Evolutionary conservation across 352 stramenopile genomes (phyloP), one percentile per base, ranked within the genome.

Genomic region (Peronospora destructor): DNA sequence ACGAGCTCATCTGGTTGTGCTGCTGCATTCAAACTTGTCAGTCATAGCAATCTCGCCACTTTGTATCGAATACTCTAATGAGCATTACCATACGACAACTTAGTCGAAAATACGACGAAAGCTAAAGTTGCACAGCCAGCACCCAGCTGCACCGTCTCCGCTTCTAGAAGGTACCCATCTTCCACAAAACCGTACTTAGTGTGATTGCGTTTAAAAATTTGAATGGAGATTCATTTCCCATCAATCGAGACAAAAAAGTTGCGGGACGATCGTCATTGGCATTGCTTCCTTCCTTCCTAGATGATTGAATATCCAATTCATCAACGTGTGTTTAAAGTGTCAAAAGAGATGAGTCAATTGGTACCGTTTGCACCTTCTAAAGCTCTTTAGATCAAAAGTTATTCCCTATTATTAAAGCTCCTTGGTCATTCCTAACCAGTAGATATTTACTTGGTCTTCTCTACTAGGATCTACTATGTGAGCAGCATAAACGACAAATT

Each of bases 321-420:
- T 33, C 48, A 69, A 26, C 75, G 65, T 23, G 57, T 78, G 34
- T 86, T 73, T 53, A 77, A 75, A 60, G 75, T 86, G 6, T 84
- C 75, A 1, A 75, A 66, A 25, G 55, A 44, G 45, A 55, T 77
- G 16, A 71, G 76, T 53, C 67, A 26, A 54, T 30, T 80, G 53
- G 70, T 80, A 39, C 37, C 57, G 41, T 28, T 58, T 34, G 12
- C 33, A 36, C 19, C 16, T 19, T 63, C 14, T 29, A 9, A 36
- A 14, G 43, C 25, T 11, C 6, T 46, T 12, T 52, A 11, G 0
- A 44, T 13, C 32, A 12, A 17, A 9, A 33, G 17, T 16, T 37
- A 51, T 53, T 48, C 40, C 21, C 32, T 59, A 33, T 6, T 21
- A 7, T 29, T 28, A 16, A 19, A n/a, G n/a, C 14, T 26, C 3